Base-by-base conservation (phyloP, 1,284 basidiomycete genomes). In the Pterula multifida region DNA sequence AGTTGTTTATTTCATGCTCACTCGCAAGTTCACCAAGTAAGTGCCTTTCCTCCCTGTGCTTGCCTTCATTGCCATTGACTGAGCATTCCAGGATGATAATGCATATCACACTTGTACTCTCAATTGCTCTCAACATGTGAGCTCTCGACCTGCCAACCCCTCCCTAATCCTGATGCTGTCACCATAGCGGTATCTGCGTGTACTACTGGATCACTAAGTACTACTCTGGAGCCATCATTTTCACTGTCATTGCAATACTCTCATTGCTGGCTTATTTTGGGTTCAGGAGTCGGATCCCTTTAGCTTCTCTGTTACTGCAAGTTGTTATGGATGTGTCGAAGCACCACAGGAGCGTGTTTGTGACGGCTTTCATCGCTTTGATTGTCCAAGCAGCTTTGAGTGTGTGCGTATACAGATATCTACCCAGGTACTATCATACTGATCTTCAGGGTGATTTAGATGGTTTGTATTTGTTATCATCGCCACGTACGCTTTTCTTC, bases 301-400 rank as follows among this genome's bases (percentile, higher is more conserved):
- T 94, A 2, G 83, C 86, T 1, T 79, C 82, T 17, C 65, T 91
- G 3, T 72, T 92, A 3, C 72, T 93, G 2, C 84, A 91, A 63
- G 81, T 88, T 23, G 79, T 85, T 2, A 87, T 91, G 70, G 87
- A 90, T 57, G 75, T 90, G 36, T 76, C 85, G 44, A 90, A 90
- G 60, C 84, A 88, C 58, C 86, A 92, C 65, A 78, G 73, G 52
- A 81, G 79, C 45, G 87, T 91, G 22, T 92, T 88, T 60, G 67
- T 79, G n/a, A 84, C 91, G 13, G 85, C 84, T 1, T 76, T 93
- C 55, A 55, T 73, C 26, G 80, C 85, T 1, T 68, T 91, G 6
- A 57, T 90, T 49, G 48, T 90, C 1, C 85, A 91, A 59, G 78
- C 87, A 0, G 78, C 73, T 2, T 62, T 86, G 36, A 78, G 78